Base-by-base conservation (phyloP, 2,329 filamentous ascomycete species). In the Colletotrichum caudatum region DNA sequence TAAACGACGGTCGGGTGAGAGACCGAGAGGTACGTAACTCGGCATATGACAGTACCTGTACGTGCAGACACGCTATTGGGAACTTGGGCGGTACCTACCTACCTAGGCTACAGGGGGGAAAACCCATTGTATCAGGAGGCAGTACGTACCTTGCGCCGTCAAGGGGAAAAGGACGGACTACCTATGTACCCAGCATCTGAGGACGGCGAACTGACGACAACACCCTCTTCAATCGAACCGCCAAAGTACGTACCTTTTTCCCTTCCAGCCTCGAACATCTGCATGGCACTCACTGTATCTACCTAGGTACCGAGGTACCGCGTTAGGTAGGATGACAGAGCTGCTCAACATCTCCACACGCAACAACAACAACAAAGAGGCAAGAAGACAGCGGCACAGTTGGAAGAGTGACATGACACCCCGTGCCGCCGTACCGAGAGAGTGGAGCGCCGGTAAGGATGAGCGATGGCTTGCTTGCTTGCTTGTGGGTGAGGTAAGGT, bases 161-260 rank as follows among this genome's bases (percentile, higher is more conserved):
- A 4, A 18, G 1, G 26, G 26, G 26, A 3, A 33, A 18, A 33
- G 26, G 12, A 53, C 26, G 9, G 29, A 29, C 29, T 29, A 29
- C 29, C 29, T 29, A 29, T 2, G 26, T 29, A 29, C 26, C 26
- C 26, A 23, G 23, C 23, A 50, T 14, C n/a, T 26, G n/a, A 50
- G n/a, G n/a, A 50, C n/a, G 26, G 23, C 48, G n/a, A 53, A 53
- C 29, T 33, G 26, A 53, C 50, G 50, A 53, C 50, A 53, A 53
- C 50, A 53, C 50, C 50, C 50, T 53, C 50, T 53, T 53, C 14
- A 7, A 7, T 18, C 26, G 14, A 29, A 33, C 14, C 23, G 26
- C 29, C 29, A 3, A 4, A 29, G 50, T 53, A 53, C 50, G 50
- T 53, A 20, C 16, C 14, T 53, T 29, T 9, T 29, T 29, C 2